Evolutionary conservation across 139 green algal species (phyloP).

Genomic region (Chlamydomonas schloesseri): DNA sequence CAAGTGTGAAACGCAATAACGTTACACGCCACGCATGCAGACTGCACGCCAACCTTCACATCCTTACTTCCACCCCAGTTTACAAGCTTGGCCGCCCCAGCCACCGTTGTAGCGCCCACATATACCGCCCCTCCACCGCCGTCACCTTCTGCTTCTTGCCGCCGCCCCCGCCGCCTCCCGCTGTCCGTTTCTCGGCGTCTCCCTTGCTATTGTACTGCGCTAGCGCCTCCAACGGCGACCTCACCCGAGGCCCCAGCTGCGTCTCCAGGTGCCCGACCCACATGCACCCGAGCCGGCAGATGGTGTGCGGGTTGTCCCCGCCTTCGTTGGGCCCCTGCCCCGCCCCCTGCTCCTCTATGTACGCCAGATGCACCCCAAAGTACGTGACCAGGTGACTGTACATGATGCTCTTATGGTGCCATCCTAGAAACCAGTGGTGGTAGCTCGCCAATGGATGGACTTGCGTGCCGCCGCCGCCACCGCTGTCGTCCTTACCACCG

Average conservation of each 20-base stretch:
- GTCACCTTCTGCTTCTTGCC: neutral
- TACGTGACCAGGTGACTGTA: constrained; percentile 30
- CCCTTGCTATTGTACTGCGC: neutral
- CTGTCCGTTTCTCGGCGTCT: neutral
- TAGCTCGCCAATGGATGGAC: constrained; percentile 1
- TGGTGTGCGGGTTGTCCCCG: neutral
- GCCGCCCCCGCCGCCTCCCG: too few species aligned
- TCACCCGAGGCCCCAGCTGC: neutral
- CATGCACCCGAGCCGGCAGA: neutral
- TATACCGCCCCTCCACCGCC: neutral
- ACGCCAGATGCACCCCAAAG: constrained; percentile 22
- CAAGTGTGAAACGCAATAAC: too few species aligned
- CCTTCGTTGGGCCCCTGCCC: neutral
- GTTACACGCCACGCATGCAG: too few species aligned
- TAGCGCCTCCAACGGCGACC: neutral
- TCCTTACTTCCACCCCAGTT: too few species aligned
- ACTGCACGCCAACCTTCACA: too few species aligned
- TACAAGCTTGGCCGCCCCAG: too few species aligned
- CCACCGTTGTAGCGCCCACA: neutral
- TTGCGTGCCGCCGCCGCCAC: neutral
- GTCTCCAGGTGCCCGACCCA: constrained; percentile 18
- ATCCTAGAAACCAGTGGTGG: constrained; percentile 15
- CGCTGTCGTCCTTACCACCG: neutral
- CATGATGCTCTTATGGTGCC: constrained; percentile 26
- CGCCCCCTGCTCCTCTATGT: neutral